Evolutionary conservation across 495 filamentous ascomycete genomes (phyloP), one percentile per base, ranked within the genome.

Genomic region (Xylaria curta): DNA sequence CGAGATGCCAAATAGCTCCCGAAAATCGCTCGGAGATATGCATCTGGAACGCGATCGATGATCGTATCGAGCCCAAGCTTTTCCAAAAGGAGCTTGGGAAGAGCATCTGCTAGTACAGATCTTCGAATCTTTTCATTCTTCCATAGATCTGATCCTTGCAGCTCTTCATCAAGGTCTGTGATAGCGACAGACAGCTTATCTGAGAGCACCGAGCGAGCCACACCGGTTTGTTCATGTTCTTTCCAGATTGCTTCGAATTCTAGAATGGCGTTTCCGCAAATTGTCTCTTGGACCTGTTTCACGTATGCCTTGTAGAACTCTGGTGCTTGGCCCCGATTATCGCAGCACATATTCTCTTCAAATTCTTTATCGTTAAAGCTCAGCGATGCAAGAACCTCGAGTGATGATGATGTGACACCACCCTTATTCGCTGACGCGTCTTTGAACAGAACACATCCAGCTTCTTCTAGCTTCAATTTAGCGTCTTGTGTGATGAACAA

Each of bases 161-260:
- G 85, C 82, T 98, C 94, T 81, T 99, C 95, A 75, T 99, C 94
- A 28, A 99, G 87, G 73, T 92, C 91, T 31, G 96, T 98, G 77
- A 99, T 99, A 60, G 97, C 97, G 58, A 92, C 71, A 73, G 92
- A 95, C 72, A 99, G 88, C 73, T 90, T 91, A 78, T 99, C 96
- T 69, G 92, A 96, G 28, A 99, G 88, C 3, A 94, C 90, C 67
- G 93, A 96, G 67, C 94, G 88, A 31, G 93, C 80, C 53, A 91
- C 85, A 61, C 92, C 92, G 2, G 92, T 97, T 79, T 92, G 84
- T 82, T 94, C 88, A 79, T 97, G 89, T 81, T 98, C 96, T 69
- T 91, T 89, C 96, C 96, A 99, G 81, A 99, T 95, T 66, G 96
- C 96, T 81, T 98, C 97, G 71, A 99, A 99, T 82, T 99, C 96